Conservation (phyloP, 2,329 filamentous ascomycete genomes). For the Arthrobotrys pseudoclavata region DNA sequence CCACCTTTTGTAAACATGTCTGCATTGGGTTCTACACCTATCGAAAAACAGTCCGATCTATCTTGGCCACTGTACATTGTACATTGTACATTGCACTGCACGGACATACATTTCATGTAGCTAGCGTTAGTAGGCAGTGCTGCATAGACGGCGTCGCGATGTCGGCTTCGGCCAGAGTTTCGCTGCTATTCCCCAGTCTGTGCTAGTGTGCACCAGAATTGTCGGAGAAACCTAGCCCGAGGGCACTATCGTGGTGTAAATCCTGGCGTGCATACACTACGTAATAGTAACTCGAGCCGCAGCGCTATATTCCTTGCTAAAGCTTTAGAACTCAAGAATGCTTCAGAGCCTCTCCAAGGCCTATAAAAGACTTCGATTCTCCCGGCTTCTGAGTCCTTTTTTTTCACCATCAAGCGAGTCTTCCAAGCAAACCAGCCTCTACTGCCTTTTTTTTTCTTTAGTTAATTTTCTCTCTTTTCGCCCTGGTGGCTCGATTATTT, state of each 20-base stretch:
- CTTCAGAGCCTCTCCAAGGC: slow-evolving; percentile 9
- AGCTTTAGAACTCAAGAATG: not conserved
- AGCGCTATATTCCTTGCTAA: not conserved
- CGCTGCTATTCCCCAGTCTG: slow-evolving; percentile 28
- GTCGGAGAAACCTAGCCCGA: slow-evolving; percentile 36
- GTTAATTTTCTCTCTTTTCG: slow-evolving; percentile 35
- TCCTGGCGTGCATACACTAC: slow-evolving; percentile 35
- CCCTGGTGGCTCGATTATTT: slow-evolving; percentile 58
- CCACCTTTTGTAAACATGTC: slow-evolving; percentile 4
- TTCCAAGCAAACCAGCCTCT: slow-evolving; percentile 47
- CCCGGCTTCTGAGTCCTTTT: slow-evolving; percentile 9
- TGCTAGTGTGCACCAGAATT: slow-evolving; percentile 46
- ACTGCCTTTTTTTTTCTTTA: slow-evolving; percentile 45
- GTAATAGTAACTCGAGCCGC: slow-evolving; percentile 22
- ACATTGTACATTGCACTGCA: slow-evolving; percentile 4
- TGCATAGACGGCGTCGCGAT: not conserved
- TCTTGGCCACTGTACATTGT: not conserved
- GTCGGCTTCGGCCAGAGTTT: slow-evolving; percentile 23
- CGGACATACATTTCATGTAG: not conserved
- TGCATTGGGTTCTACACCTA: not conserved
- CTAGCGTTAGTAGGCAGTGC: not conserved
- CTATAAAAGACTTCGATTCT: slow-evolving; percentile 17
- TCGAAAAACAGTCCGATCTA: not conserved
- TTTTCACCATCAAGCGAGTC: slow-evolving; percentile 55
- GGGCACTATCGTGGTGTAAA: slow-evolving; percentile 2